A percentile compares a stretch with the other conserved stretches of the same genome.
Conservation (phyloP, 257 asterid genomes). For the Capsicum chinense region DNA sequence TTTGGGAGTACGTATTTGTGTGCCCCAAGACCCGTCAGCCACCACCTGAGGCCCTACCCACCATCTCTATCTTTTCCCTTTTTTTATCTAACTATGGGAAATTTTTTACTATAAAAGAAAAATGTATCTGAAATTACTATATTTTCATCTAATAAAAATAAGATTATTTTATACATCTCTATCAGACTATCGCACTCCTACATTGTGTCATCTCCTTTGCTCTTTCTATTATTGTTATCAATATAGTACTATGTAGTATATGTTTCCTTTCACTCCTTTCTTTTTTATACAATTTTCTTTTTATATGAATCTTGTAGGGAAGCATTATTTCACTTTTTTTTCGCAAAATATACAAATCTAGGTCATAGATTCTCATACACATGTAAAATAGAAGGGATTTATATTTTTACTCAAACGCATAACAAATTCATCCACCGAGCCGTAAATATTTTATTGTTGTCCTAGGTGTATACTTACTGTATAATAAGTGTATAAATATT, state of each 20-base stretch:
- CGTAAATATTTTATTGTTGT: not conserved
- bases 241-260: not conserved
- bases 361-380: not conserved
- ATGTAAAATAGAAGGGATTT: too few relatives aligned
- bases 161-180: not conserved
- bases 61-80: not conserved
- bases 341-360: not conserved
- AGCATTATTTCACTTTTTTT: not conserved
- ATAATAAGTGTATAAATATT: not conserved
- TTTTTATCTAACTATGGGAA: not conserved
- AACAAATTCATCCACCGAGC: not conserved
- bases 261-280: not conserved
- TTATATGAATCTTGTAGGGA: not conserved
- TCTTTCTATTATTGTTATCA: not conserved
- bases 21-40: not conserved
- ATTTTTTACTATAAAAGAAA: too few relatives aligned
- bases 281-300: not conserved
- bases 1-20: conserved; percentile 12
- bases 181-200: not conserved
- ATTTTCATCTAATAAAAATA: too few relatives aligned
- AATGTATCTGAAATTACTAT: not conserved
- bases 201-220: not conserved
- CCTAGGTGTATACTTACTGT: not conserved
- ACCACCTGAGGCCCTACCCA: conserved; percentile 11
- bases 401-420: too few relatives aligned